Evolutionary conservation across 192 early-diverging fungal genomes (phyloP), one percentile per base, ranked within the genome.

Genomic region (Dispira simplex): DNA sequence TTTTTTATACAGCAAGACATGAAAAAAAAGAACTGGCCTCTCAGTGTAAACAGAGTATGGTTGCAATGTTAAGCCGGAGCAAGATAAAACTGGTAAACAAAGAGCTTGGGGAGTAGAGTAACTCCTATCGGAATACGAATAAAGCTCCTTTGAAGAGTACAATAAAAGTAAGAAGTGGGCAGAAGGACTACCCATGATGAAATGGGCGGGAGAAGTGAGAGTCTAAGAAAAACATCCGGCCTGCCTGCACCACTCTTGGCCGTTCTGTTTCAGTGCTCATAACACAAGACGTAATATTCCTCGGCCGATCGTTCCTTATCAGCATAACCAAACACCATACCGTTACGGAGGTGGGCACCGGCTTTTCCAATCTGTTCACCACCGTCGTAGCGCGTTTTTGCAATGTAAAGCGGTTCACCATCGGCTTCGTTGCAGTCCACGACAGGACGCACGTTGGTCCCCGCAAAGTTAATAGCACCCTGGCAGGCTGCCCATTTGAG

Each of bases 321-420:
- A 53, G 67, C 71, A 26, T 68, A 78, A 3, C 70, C 63, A 43
- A 74, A 78, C 44, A 68, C 62, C 77, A 78, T 78, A 27, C 73
- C 73, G 49, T 71, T 69, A 49, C 71, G 71, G 28, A 78, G 68
- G 49, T 78, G 77, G 65, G 74, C 68, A 3, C 71, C 73, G 39
- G 73, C 75, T 55, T 78, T 78, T 52, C 77, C 77, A 39, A 75
- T 63, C 70, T 78, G 77, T 68, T 75, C 71, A 62, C 73, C 74
- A 20, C 74, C 70, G 28, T 78, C 71, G 32, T 71, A 60, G 46
- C 68, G 46, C 2, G 74, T 66, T 74, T 78, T 78, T 44, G 73
- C 77, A 64, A 75, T 53, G 48, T 73, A 78, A 32, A 78, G 68
- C 21, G 55, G 74, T 65, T 75, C 71, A 10, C 74, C 74, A n/a